Evolutionary conservation across 345 rosid species (phyloP).

Genomic region (Boechera retrofracta): DNA sequence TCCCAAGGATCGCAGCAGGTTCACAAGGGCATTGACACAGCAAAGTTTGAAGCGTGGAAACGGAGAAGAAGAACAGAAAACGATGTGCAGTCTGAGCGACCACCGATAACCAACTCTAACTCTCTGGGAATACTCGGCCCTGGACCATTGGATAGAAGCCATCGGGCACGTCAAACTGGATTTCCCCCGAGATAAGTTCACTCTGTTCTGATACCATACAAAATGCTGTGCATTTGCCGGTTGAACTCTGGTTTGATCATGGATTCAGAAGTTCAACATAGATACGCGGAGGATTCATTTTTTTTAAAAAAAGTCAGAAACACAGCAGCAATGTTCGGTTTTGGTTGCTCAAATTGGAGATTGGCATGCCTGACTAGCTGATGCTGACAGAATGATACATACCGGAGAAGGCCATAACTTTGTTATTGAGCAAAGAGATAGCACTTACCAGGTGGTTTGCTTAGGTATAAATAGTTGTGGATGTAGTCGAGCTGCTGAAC

Average conservation of each 20-base stretch:
- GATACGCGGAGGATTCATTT: slow-evolving; percentile 25
- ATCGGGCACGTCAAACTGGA: slow-evolving; percentile 66
- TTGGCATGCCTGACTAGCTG: slow-evolving; percentile 24
- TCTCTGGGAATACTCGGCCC: slow-evolving; percentile 97
- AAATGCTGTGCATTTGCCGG: slow-evolving; percentile 8
- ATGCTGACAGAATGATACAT: slow-evolving; percentile 27
- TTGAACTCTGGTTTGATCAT: slow-evolving; percentile 25
- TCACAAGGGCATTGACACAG: slow-evolving; percentile 70
- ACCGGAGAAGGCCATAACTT: slow-evolving; percentile 29
- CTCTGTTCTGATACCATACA: slow-evolving; percentile 39
- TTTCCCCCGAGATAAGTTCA: slow-evolving; percentile 63
- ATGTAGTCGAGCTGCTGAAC: slow-evolving; percentile 46
- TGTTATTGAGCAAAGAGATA: slow-evolving; percentile 44
- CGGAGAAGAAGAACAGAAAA: slow-evolving; percentile 75
- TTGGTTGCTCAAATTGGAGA: slow-evolving; percentile 33
- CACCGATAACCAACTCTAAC: slow-evolving; percentile 62
- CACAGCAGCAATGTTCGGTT: slow-evolving; percentile 31
- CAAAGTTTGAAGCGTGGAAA: slow-evolving; percentile 92
- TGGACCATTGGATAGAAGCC: slow-evolving; percentile 78
- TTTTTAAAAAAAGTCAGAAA: neutral
- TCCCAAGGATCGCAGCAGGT: slow-evolving; percentile 57
- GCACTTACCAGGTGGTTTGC: slow-evolving; percentile 47
- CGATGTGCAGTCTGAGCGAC: slow-evolving; percentile 44
- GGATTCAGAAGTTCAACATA: slow-evolving; percentile 34
- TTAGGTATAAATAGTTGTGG: slow-evolving; percentile 57